Conservation (phyloP, 495 filamentous ascomycete genomes). For the Hypoxylon subgilvum region DNA sequence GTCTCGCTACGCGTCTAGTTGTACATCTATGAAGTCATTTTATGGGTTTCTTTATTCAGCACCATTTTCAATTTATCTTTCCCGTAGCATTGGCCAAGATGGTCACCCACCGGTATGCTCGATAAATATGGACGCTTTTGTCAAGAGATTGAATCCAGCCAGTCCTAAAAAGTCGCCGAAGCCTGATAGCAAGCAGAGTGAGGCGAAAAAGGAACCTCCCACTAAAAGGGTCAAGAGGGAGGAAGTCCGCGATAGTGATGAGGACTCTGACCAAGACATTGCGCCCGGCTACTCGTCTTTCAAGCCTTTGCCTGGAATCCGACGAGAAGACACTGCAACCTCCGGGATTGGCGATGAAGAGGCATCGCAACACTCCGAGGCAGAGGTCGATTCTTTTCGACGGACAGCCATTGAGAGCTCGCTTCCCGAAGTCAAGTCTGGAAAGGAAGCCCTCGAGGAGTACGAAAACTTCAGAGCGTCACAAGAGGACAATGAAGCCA, state of each 20-base stretch:
- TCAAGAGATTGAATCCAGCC: conserved; percentile 16
- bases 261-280: conserved; percentile 35
- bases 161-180: conserved; percentile 1
- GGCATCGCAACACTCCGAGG: conserved; percentile 21
- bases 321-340: conserved; percentile 36
- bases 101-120: not conserved
- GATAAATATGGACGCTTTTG: conserved; percentile 42
- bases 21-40: conserved; percentile 29
- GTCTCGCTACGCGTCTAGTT: conserved; percentile 31
- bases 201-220: conserved; percentile 33
- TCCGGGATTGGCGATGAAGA: conserved; percentile 46
- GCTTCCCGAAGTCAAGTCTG: conserved; percentile 69
- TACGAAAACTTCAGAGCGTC: conserved; percentile 69
- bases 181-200: conserved; percentile 2
- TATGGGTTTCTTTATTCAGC: not conserved
- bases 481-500: conserved; percentile 48
- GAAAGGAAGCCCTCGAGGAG: conserved; percentile 75
- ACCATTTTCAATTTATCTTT: not conserved
- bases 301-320: conserved; percentile 13
- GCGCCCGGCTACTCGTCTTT: conserved; percentile 6
- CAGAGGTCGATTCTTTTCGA: conserved; percentile 44
- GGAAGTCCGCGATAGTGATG: conserved; percentile 40
- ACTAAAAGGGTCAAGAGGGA: conserved; percentile 45
- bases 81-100: conserved; percentile 1
- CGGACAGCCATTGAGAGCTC: conserved; percentile 80